A percentile compares a stretch with the other conserved stretches of the same genome.
Conservation (phyloP, 192 early-diverging fungal species). For the Rhizophagus clarus region DNA sequence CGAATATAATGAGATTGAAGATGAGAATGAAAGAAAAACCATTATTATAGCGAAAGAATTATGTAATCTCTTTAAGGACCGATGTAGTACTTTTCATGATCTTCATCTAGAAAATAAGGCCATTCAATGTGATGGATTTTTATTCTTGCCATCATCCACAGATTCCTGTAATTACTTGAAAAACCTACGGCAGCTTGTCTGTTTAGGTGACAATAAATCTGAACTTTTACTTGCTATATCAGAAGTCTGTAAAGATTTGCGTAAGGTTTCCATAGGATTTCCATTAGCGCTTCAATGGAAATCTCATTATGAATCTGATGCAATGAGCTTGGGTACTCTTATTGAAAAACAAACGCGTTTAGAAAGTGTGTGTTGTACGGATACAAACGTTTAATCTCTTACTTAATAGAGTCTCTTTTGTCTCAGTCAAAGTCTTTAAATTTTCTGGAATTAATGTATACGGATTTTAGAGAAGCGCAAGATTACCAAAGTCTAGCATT, state of each 20-base stretch:
- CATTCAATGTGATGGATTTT: background rate
- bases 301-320: background rate
- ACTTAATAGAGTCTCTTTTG: background rate
- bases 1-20: background rate
- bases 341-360: background rate
- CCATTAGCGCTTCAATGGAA: background rate
- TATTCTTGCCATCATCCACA: background rate
- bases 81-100: background rate
- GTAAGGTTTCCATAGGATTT: background rate
- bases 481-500: background rate
- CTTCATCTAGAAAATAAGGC: background rate
- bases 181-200: background rate
- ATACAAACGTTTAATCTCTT: background rate
- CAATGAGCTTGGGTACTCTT: background rate
- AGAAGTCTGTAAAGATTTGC: background rate
- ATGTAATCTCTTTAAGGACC: background rate
- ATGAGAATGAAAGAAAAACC: background rate
- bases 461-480: background rate
- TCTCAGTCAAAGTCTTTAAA: background rate
- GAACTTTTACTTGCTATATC: background rate
- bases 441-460: background rate
- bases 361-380: constrained; percentile 6
- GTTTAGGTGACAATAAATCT: background rate
- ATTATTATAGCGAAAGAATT: background rate
- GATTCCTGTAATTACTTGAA: background rate